Base-by-base conservation (phyloP, 176 grass and related monocot genomes). In the Oryza glaberrima region DNA sequence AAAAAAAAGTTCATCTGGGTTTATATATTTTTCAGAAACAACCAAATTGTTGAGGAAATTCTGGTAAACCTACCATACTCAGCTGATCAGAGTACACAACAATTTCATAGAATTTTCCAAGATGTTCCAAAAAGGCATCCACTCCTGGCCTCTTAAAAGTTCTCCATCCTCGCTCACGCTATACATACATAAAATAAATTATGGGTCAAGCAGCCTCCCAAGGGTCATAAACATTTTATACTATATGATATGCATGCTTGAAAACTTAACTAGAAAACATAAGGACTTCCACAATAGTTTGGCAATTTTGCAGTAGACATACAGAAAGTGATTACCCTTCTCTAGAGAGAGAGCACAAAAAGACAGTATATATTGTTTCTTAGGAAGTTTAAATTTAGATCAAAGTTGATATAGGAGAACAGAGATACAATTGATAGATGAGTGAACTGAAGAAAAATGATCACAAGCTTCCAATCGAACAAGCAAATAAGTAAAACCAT, bases 121-220 rank as follows among this genome's bases (percentile, higher is more conserved):
- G 90, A 58, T 95, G 96, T 78, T 99, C 93, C 75, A 99, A 77
- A 80, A 99, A 99, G 81, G 96, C 96, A 63, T 99, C 96, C 49
- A 99, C 91, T 82, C 96, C 96, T 83, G 96, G 91, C 45, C 96
- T 95, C 91, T 99, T 99, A 85, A 98, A 95, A 51, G 96, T 98
- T 61, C 90, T 95, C 96, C 96, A 98, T 65, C 93, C 96, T 92
- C 93, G 95, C 34, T 98, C 96, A 81, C 93, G 93, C 96, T 95
- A 73, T 75, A 80, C 12, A 73, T 9, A 86, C 65, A 11, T 79
- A 78, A 70, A 61, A 48, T 11, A 51, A 43, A 78, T 65, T 81
- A 64, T 71, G 32, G 11, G 68, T 63, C 58, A 74, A 86, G 38
- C 26, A 83, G 52, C 35, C 11, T 13, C 11, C 43, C 13, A 2